A percentile compares a stretch with the other conserved stretches of the same genome.
Conservation (phyloP, 2,329 filamentous ascomycete species). For the Diaporthe sp. region DNA sequence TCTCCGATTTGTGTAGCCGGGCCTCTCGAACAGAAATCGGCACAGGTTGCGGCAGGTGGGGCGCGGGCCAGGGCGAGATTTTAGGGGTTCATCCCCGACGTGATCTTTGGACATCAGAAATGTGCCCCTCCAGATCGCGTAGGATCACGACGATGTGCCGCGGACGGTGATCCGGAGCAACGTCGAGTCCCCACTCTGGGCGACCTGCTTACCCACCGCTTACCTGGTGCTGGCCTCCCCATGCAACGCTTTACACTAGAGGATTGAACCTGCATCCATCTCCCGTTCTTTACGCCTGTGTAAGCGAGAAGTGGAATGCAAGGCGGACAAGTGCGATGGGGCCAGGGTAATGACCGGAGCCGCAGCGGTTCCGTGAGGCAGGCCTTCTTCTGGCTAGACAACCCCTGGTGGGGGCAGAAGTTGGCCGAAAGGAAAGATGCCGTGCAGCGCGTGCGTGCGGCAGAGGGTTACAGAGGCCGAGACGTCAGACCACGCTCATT, state of each 20-base stretch:
- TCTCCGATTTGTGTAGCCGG: slow-evolving; percentile 23
- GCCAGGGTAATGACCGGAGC: slow-evolving; percentile 5
- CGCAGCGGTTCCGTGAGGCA: slow-evolving; percentile 20
- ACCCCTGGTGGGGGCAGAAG: slow-evolving; percentile 19
- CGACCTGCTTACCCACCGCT: slow-evolving; percentile 14
- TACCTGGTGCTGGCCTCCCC: not conserved
- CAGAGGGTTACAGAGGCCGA: slow-evolving; percentile 20
- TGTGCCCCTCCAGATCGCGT: slow-evolving; percentile 28
- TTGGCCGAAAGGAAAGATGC: slow-evolving; percentile 20
- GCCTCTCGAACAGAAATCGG: slow-evolving; percentile 14
- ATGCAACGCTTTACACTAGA: not conserved
- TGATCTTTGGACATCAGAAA: slow-evolving; percentile 11
- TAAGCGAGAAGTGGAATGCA: not conserved
- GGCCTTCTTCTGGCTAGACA: slow-evolving; percentile 1
- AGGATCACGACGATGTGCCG: slow-evolving; percentile 8
- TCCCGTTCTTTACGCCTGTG: not conserved
- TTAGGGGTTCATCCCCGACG: slow-evolving; percentile 18
- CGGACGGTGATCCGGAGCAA: slow-evolving; percentile 10
- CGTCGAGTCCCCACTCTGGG: slow-evolving; percentile 12
- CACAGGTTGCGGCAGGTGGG: slow-evolving; percentile 6
- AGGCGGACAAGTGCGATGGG: not conserved
- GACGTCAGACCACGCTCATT: slow-evolving; percentile 35
- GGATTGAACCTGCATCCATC: not conserved
- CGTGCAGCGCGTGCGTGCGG: slow-evolving; percentile 4
- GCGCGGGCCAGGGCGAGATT: not conserved